A percentile compares a stretch with the other conserved stretches of the same genome.
These are phyloP conservation scores for Thalassiosira exigua DNA, from an alignment of 352 stramenopile species.

Conservation along the genomic window DNA sequence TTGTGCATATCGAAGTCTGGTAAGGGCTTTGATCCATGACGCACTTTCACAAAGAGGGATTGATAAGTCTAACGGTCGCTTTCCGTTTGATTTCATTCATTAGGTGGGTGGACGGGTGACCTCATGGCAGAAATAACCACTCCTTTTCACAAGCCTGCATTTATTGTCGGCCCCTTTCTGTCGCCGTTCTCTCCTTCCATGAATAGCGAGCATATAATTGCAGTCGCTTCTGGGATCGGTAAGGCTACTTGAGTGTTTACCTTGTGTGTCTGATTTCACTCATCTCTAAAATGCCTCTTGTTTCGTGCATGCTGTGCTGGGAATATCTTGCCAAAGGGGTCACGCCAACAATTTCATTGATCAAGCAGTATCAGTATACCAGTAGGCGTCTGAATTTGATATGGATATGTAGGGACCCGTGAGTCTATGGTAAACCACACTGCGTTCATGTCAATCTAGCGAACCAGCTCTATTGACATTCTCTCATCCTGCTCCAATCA, in stretches of 20 bases:
- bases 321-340: slow-evolving; percentile 7
- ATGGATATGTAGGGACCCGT: slow-evolving; percentile 60
- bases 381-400: slow-evolving; percentile 49
- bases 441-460: no score
- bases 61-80: neutral
- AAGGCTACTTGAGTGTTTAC: neutral
- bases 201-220: slow-evolving; percentile 51
- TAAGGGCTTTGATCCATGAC: neutral
- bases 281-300: neutral
- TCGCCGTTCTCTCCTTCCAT: slow-evolving; percentile 55
- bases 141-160: slow-evolving; percentile 46
- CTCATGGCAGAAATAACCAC: slow-evolving; percentile 48
- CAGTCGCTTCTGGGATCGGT: slow-evolving; percentile 55
- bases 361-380: slow-evolving; percentile 54
- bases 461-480: no score
- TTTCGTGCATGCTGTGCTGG: neutral
- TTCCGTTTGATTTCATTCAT: neutral
- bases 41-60: neutral
- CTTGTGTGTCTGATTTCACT: no score
- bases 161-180: slow-evolving; percentile 43
- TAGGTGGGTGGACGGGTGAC: slow-evolving; percentile 42
- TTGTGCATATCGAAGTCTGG: slow-evolving; percentile 54
- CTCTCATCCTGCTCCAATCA: no score
- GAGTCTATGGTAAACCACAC: no score
- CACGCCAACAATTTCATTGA: slow-evolving; percentile 47